Evolutionary conservation across 345 rosid genomes (phyloP).

Genomic region (Citrus reticulata): DNA sequence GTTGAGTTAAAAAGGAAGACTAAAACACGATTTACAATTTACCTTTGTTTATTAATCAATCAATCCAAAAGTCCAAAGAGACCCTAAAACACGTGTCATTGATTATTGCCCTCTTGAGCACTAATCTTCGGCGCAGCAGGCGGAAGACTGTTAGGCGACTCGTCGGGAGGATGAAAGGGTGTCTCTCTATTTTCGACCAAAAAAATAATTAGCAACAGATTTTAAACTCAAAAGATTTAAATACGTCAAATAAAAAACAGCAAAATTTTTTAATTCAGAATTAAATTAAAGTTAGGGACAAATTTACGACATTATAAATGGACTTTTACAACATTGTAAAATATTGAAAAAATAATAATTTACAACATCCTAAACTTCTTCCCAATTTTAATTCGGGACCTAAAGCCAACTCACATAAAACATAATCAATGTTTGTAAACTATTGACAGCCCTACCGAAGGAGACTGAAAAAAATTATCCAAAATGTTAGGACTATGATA

Average conservation of each 20-base stretch:
- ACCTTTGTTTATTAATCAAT: background rate
- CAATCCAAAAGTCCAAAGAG: background rate
- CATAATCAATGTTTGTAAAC: background rate
- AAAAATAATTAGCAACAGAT: background rate
- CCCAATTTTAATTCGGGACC: too few species aligned
- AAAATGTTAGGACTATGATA: background rate
- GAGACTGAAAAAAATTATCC: too few species aligned
- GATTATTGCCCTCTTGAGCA: background rate
- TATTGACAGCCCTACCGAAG: too few species aligned
- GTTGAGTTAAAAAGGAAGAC: too few species aligned
- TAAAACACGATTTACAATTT: background rate
- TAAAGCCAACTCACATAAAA: background rate
- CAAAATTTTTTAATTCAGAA: background rate
- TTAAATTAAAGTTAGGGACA: too few species aligned
- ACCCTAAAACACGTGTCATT: background rate
- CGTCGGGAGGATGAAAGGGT: background rate
- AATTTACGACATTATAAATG: too few species aligned
- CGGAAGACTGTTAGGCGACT: too few species aligned
- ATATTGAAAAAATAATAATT: too few species aligned
- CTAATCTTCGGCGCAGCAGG: too few species aligned
- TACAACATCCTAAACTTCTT: too few species aligned
- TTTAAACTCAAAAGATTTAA: background rate
- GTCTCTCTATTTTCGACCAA: background rate
- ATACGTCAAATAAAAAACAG: background rate
- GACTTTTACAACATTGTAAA: too few species aligned